Evolutionary conservation across 176 grass and related monocot genomes (phyloP).

Genomic region (Musa schizocarpa): DNA sequence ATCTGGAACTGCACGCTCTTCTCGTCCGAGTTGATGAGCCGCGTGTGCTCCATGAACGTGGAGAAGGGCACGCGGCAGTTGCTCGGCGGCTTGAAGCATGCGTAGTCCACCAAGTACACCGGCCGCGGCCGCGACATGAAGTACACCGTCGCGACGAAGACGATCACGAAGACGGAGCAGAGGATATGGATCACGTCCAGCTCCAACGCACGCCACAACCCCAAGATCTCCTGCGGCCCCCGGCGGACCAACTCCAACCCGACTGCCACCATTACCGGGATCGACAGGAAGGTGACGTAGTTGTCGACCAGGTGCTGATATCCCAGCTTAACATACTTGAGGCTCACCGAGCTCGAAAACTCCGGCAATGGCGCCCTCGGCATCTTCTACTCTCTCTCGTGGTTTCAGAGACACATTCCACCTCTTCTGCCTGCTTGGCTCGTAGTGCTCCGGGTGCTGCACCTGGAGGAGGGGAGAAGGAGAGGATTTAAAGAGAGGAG

Average conservation of each 20-base stretch:
- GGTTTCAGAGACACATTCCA: no score
- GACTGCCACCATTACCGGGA: conserved; percentile 19
- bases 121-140: conserved; percentile 41
- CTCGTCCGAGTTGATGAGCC: conserved; percentile 51
- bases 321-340: conserved; percentile 29
- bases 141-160: conserved; percentile 19
- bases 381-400: not conserved
- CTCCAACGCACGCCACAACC: conserved; percentile 2
- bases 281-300: conserved; percentile 25
- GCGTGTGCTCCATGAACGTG: conserved; percentile 58
- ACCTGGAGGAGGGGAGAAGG: no score
- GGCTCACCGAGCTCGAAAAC: conserved; percentile 7
- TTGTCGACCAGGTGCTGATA: conserved; percentile 47
- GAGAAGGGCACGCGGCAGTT: conserved; percentile 63
- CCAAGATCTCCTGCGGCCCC: conserved; percentile 13
- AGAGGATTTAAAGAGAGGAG: no score
- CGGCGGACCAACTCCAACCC: conserved; percentile 17
- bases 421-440: no score
- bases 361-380: not conserved
- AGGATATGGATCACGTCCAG: conserved; percentile 32
- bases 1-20: conserved; percentile 65
- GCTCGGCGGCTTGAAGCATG: conserved; percentile 46
- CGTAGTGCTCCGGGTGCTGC: no score
- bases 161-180: conserved; percentile 23
- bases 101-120: conserved; percentile 65